These are phyloP conservation scores for Neonectria faginata DNA, from an alignment of 2,329 filamentous ascomycete species.

Conservation along the genomic window DNA sequence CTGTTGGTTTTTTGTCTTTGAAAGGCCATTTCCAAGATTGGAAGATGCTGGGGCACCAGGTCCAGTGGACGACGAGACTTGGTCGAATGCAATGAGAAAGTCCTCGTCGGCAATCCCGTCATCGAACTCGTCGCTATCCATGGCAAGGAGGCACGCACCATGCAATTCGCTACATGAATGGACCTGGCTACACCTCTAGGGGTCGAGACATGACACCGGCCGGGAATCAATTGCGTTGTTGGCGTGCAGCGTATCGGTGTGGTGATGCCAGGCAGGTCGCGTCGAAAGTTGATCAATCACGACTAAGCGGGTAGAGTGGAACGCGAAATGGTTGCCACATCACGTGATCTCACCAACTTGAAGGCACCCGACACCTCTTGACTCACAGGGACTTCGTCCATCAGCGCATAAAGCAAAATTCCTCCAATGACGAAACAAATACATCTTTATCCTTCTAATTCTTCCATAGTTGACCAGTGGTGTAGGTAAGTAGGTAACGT, in stretches of 20 bases:
- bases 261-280: constrained; percentile 14
- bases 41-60: constrained; percentile 23
- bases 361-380: too few species aligned
- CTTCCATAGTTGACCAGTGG: not conserved
- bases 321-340: constrained; percentile 49
- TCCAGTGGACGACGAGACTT: constrained; percentile 54
- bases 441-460: not conserved
- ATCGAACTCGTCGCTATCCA: constrained; percentile 73
- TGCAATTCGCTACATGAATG: not conserved
- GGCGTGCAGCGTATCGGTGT: not conserved
- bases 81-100: constrained; percentile 69
- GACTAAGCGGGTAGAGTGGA: constrained; percentile 19
- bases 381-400: not conserved
- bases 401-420: not conserved
- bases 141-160: constrained; percentile 41
- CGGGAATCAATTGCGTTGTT: not conserved
- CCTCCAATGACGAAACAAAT: not conserved
- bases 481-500: not conserved
- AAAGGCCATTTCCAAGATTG: not conserved
- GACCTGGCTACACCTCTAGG: not conserved
- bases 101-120: constrained; percentile 75
- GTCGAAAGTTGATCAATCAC: constrained; percentile 24
- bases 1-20: constrained; percentile 15
- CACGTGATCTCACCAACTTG: constrained; percentile 39
- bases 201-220: constrained; percentile 10